phyloP scores from a whole-genome alignment of 495 filamentous ascomycete species.

The Trichoderma reesei region DNA sequence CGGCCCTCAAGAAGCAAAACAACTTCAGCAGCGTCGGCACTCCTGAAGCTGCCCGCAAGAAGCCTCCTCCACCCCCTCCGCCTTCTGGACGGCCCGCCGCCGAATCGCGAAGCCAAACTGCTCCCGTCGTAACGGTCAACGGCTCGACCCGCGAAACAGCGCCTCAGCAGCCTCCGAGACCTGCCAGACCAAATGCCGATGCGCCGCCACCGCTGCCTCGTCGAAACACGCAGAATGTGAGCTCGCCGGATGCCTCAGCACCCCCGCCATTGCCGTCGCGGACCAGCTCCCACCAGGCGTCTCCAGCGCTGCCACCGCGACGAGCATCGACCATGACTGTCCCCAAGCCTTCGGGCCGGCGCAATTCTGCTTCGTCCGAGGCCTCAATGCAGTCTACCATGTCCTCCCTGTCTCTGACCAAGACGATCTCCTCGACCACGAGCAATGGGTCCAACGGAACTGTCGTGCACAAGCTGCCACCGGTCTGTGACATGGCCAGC shows the following conservation, averaged over 20 bases:
- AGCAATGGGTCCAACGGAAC: constrained; percentile 24
- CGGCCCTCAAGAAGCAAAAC: constrained; percentile 43
- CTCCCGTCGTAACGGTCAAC: constrained; percentile 17
- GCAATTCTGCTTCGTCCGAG: constrained; percentile 38
- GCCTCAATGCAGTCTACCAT: constrained; percentile 33
- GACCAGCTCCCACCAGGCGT: constrained; percentile 22
- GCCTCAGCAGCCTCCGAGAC: constrained; percentile 25
- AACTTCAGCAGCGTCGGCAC: constrained; percentile 28
- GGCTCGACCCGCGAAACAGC: constrained; percentile 20
- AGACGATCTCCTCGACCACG: constrained; percentile 21
- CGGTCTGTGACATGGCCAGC: constrained; percentile 37
- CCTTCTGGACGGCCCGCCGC: constrained; percentile 24
- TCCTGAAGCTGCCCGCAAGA: constrained; percentile 28
- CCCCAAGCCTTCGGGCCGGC: constrained; percentile 19
- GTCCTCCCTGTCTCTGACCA: constrained; percentile 32
- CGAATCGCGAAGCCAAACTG: constrained; percentile 17
- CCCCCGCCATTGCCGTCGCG: constrained; percentile 33
- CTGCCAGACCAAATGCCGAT: constrained; percentile 14
- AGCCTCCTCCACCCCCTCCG: constrained; percentile 41
- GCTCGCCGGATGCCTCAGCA: constrained; percentile 17
- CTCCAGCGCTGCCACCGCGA: constrained; percentile 32
- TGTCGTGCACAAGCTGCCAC: constrained; percentile 32
- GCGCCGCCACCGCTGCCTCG: constrained; percentile 30
- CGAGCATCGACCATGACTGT: constrained; percentile 26
- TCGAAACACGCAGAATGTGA: constrained; percentile 24